phyloP scores from a whole-genome alignment of 495 filamentous ascomycete species.

The Penicillium paxilli region DNA sequence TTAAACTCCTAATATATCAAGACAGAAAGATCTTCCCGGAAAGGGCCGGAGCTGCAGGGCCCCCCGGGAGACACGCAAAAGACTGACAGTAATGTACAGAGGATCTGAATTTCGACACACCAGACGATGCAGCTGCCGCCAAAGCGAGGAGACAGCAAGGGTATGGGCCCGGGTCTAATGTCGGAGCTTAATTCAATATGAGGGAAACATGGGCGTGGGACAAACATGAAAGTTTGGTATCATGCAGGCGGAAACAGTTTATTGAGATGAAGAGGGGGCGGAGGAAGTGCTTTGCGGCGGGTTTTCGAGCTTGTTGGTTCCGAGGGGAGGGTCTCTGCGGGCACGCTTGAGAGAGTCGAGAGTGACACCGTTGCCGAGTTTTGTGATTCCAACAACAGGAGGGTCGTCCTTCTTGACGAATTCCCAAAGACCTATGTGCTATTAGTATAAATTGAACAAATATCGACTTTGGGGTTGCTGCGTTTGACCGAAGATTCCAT shows the following conservation, averaged over 20 bases:
- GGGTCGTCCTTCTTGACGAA: constrained; percentile 93
- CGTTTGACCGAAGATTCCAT: background rate
- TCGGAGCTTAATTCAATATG: constrained; percentile 50
- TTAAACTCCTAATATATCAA: constrained; percentile 34
- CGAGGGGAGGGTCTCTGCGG: constrained; percentile 62
- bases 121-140: constrained; percentile 37
- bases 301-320: constrained; percentile 28
- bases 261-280: constrained; percentile 41
- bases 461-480: background rate
- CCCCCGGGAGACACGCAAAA: constrained; percentile 26
- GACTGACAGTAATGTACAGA: constrained; percentile 49
- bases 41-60: constrained; percentile 7
- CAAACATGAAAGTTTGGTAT: constrained; percentile 12
- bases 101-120: constrained; percentile 34
- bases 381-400: constrained; percentile 90
- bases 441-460: constrained; percentile 21
- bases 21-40: constrained; percentile 21
- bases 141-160: constrained; percentile 56
- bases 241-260: constrained; percentile 17
- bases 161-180: constrained; percentile 57
- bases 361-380: constrained; percentile 77
- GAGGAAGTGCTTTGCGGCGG: constrained; percentile 41
- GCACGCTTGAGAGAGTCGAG: constrained; percentile 76
- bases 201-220: constrained; percentile 10
- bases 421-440: constrained; percentile 76